Evolutionary conservation across 2,329 filamentous ascomycete genomes (phyloP).

Genomic region (Aspergillus texensis): DNA sequence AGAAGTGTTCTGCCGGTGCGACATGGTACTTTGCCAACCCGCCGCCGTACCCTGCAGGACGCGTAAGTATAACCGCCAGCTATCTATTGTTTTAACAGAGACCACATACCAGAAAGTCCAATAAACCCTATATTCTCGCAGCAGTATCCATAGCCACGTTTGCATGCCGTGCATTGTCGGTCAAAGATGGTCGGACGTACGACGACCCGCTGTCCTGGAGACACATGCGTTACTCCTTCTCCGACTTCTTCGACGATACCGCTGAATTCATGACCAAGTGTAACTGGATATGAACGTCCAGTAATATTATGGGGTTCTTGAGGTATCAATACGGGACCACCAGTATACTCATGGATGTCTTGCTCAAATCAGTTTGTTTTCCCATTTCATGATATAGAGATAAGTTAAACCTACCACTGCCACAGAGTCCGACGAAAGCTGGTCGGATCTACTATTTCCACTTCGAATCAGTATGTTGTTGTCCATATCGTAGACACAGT

Average conservation of each 20-base stretch:
- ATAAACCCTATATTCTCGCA: constrained; percentile 61
- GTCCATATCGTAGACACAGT: too few species aligned
- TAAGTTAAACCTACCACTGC: constrained; percentile 25
- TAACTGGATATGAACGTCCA: constrained; percentile 59
- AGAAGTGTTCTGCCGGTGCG: constrained; percentile 29
- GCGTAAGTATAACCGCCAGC: background rate
- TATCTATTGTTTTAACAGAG: background rate
- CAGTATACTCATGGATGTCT: constrained; percentile 58
- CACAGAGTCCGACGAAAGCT: constrained; percentile 41
- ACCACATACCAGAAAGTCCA: constrained; percentile 46
- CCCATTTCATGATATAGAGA: background rate
- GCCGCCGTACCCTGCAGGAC: constrained; percentile 28
- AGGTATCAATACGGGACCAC: constrained; percentile 54
- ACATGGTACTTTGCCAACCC: constrained; percentile 31
- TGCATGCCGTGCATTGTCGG: constrained; percentile 44
- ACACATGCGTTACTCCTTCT: constrained; percentile 51
- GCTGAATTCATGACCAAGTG: constrained; percentile 67
- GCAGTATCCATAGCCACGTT: constrained; percentile 62
- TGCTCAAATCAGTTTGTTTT: background rate
- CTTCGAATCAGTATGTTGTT: background rate
- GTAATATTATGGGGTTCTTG: constrained; percentile 60
- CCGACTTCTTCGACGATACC: constrained; percentile 64
- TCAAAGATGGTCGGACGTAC: constrained; percentile 56
- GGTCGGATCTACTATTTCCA: constrained; percentile 25
- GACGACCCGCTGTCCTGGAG: constrained; percentile 47